Conservation (phyloP, 192 early-diverging fungal species). For the Podila horticola region DNA sequence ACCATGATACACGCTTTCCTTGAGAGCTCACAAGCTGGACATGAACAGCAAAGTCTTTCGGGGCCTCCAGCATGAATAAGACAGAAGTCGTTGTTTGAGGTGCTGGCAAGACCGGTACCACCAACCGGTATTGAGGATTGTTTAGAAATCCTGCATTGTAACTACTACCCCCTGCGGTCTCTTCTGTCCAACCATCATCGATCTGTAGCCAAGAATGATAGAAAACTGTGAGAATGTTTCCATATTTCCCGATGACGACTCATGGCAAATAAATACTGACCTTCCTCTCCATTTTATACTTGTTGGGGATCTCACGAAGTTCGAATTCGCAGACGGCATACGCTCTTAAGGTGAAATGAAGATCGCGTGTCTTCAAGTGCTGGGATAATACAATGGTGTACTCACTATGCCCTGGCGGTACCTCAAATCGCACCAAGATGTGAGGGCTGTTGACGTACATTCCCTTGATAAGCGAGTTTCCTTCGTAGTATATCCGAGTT, state of each 20-base stretch:
- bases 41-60: constrained; percentile 72
- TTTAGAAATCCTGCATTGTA: constrained; percentile 73
- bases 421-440: constrained; percentile 73
- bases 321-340: constrained; percentile 72
- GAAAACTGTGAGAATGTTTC: not conserved
- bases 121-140: constrained; percentile 84
- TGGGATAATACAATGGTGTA: constrained; percentile 88
- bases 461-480: constrained; percentile 64
- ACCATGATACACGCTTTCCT: constrained; percentile 78
- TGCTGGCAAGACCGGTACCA: constrained; percentile 62
- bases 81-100: constrained; percentile 40
- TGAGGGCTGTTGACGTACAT: constrained; percentile 92
- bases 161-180: constrained; percentile 82
- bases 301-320: constrained; percentile 69
- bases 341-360: constrained; percentile 82
- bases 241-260: not conserved
- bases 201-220: constrained; percentile 46
- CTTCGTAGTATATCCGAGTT: constrained; percentile 39
- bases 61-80: constrained; percentile 74
- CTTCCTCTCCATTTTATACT: constrained; percentile 65
- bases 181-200: constrained; percentile 74
- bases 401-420: constrained; percentile 61
- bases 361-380: constrained; percentile 71
- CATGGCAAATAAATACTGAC: constrained; percentile 26
- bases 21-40: constrained; percentile 71